A percentile compares a stretch with the other conserved stretches of the same genome.
Evolutionary conservation across 192 early-diverging fungal species (phyloP).

Genomic region (Gonapodya prolifera): DNA sequence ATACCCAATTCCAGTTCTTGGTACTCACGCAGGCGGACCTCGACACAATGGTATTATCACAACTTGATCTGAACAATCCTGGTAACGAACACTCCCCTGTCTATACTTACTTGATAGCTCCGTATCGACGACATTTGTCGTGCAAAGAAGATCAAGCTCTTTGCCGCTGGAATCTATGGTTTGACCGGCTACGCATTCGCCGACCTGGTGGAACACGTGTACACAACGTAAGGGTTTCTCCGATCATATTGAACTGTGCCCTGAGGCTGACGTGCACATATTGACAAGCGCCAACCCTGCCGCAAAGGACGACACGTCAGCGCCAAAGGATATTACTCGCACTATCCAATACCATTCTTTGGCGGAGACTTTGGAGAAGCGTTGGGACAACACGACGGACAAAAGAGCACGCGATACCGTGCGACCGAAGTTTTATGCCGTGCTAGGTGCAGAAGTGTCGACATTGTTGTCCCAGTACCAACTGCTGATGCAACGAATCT

Average conservation of each 20-base stretch:
- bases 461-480: not conserved
- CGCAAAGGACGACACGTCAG: not conserved
- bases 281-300: not conserved
- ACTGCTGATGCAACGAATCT: not conserved
- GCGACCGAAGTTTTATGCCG: not conserved
- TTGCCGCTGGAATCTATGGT: constrained; percentile 55
- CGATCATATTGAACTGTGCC: not conserved
- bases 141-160: constrained; percentile 39
- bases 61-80: too few species aligned
- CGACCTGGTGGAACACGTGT: constrained; percentile 57
- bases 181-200: constrained; percentile 76
- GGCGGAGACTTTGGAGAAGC: not conserved
- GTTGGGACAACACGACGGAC: not conserved
- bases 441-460: not conserved
- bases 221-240: constrained; percentile 26
- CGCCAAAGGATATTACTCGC: not conserved
- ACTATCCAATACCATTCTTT: not conserved
- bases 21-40: constrained; percentile 34
- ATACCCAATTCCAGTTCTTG: constrained; percentile 56
- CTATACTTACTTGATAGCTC: too few species aligned
- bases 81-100: too few species aligned
- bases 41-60: constrained; percentile 31
- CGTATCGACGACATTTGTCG: constrained; percentile 53
- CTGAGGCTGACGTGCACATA: not conserved
- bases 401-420: not conserved